A percentile compares a stretch with the other conserved stretches of the same genome.
Evolutionary conservation across 495 filamentous ascomycete genomes (phyloP).

Genomic region (Penicillium tannophilum): DNA sequence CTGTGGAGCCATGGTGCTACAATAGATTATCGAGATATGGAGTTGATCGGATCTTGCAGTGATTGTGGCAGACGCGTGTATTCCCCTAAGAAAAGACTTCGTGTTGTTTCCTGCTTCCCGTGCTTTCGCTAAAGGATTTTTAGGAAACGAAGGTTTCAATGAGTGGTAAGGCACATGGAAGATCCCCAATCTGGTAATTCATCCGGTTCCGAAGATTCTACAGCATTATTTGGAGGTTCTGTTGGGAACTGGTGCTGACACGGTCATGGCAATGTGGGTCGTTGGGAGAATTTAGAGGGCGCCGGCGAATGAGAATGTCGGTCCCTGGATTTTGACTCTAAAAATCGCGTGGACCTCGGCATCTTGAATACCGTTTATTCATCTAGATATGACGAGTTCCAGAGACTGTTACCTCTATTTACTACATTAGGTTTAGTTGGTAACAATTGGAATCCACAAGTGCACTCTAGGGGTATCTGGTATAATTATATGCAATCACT

Average conservation of each 20-base stretch:
- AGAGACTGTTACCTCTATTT: too few relatives aligned
- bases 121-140: neutral
- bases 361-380: neutral
- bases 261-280: neutral
- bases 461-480: neutral
- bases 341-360: conserved; percentile 3
- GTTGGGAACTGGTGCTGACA: conserved; percentile 4
- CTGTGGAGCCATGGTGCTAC: conserved; percentile 24
- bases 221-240: neutral
- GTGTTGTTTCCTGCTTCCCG: neutral
- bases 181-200: neutral
- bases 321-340: neutral
- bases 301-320: neutral
- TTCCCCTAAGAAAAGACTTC: neutral
- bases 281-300: conserved; percentile 1
- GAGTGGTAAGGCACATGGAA: neutral
- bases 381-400: neutral
- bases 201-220: neutral
- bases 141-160: neutral
- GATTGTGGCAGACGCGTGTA: neutral
- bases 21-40: neutral
- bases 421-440: too few relatives aligned
- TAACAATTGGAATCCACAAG: too few relatives aligned
- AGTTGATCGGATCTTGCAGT: neutral
- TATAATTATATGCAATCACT: neutral